phyloP scores from a whole-genome alignment of 495 filamentous ascomycete genomes.

The Penicillium subrubescens region DNA sequence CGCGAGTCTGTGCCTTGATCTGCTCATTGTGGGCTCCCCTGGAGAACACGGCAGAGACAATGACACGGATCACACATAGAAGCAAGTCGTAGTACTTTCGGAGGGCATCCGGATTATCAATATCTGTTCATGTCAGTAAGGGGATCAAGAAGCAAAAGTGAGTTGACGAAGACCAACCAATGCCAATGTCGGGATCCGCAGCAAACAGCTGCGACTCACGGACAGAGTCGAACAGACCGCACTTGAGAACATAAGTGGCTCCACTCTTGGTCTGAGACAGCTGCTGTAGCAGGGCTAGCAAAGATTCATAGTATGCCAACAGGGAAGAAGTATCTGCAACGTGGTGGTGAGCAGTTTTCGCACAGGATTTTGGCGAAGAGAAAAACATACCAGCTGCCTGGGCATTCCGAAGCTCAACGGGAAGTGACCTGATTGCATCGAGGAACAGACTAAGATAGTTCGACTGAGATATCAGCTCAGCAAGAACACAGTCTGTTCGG shows the following conservation, averaged over 20 bases:
- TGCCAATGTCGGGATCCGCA: constrained; percentile 90
- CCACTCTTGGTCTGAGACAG: constrained; percentile 78
- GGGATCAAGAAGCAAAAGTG: background rate
- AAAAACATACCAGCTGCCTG: constrained; percentile 49
- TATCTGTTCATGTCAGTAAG: constrained; percentile 44
- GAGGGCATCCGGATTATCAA: constrained; percentile 70
- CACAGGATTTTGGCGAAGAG: constrained; percentile 2
- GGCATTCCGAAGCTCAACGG: constrained; percentile 61
- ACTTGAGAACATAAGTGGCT: constrained; percentile 78
- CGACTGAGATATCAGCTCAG: constrained; percentile 76
- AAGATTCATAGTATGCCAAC: constrained; percentile 70
- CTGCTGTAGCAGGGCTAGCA: constrained; percentile 80
- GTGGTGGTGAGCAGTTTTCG: constrained; percentile 18
- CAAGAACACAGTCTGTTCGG: constrained; percentile 66
- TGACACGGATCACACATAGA: constrained; percentile 75
- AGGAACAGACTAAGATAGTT: constrained; percentile 91
- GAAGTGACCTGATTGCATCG: constrained; percentile 74
- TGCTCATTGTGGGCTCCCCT: constrained; percentile 79
- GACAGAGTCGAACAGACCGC: constrained; percentile 84
- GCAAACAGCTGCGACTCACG: constrained; percentile 79
- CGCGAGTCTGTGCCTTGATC: constrained; percentile 68
- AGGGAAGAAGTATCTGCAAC: constrained; percentile 53
- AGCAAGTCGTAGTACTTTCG: constrained; percentile 83
- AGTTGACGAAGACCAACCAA: constrained; percentile 49
- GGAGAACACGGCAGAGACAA: constrained; percentile 75